phyloP scores from a whole-genome alignment of 495 filamentous ascomycete species.

The Sordaria brevicollis region DNA sequence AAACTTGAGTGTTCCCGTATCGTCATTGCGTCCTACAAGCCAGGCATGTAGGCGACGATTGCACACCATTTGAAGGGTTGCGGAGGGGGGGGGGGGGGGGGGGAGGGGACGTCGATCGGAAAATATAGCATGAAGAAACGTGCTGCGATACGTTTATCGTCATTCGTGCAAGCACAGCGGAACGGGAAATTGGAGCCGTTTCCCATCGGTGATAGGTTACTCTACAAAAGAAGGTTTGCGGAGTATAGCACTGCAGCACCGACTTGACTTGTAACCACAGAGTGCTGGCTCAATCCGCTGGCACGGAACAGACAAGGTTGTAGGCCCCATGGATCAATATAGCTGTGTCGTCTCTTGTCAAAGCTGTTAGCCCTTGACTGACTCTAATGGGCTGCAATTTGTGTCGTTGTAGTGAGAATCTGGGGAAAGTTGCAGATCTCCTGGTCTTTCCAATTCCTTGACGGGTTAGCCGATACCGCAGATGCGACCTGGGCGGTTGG shows the following conservation, averaged over 20 bases:
- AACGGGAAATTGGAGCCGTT: slow-evolving; percentile 16
- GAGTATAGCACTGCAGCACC: slow-evolving; percentile 1
- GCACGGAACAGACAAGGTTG: neutral
- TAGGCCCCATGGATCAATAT: neutral
- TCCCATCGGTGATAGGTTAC: slow-evolving; percentile 7
- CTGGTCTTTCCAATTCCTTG: neutral
- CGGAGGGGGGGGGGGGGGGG: too few species aligned
- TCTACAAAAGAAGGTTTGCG: slow-evolving; percentile 8
- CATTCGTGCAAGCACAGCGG: slow-evolving; percentile 11
- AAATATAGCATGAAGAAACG: slow-evolving; percentile 21
- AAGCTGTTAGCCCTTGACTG: neutral
- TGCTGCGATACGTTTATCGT: slow-evolving; percentile 9
- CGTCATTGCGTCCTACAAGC: neutral
- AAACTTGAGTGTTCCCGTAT: neutral
- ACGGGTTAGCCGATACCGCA: neutral
- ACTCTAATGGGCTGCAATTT: neutral
- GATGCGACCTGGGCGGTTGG: neutral
- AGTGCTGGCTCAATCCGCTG: neutral
- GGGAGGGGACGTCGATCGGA: slow-evolving; percentile 19
- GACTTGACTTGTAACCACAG: neutral
- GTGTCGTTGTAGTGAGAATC: neutral
- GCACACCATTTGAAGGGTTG: neutral
- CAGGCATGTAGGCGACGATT: neutral
- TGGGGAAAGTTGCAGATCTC: neutral
- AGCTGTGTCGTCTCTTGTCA: neutral